These are phyloP conservation scores for Phytophthora sansomeana DNA, from an alignment of 352 stramenopile genomes.

Conservation along the genomic window DNA sequence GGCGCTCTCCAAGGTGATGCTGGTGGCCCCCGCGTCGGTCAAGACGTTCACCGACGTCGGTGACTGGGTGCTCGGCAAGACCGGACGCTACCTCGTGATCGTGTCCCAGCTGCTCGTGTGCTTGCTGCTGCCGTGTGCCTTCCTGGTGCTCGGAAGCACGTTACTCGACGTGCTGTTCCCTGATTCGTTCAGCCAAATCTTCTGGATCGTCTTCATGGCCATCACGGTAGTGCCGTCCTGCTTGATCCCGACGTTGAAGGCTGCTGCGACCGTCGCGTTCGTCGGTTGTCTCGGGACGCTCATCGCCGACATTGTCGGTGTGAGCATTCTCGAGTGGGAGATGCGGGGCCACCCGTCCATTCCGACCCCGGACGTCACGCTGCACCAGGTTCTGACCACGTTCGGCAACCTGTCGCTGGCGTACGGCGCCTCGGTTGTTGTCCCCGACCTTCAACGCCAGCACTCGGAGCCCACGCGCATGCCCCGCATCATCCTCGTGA, in stretches of 20 bases:
- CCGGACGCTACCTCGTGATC: conserved; percentile 45
- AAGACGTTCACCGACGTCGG: conserved; percentile 54
- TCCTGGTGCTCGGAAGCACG: conserved; percentile 47
- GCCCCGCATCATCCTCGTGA: conserved; percentile 50
- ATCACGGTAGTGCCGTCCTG: conserved; percentile 32
- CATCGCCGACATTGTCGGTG: conserved; percentile 33
- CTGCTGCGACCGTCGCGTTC: conserved; percentile 28
- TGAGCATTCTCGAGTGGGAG: conserved; percentile 35
- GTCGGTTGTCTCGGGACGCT: conserved; percentile 35
- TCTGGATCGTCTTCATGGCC: conserved; percentile 43
- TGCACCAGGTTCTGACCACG: conserved; percentile 39
- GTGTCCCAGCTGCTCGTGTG: conserved; percentile 38
- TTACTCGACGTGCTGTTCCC: conserved; percentile 48
- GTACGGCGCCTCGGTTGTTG: conserved; percentile 35
- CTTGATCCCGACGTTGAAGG: conserved; percentile 37
- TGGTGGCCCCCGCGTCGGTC: conserved; percentile 43
- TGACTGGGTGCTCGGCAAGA: conserved; percentile 43
- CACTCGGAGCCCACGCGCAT: conserved; percentile 50
- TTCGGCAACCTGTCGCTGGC: conserved; percentile 40
- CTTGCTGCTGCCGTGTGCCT: conserved; percentile 38
- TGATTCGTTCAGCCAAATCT: conserved; percentile 40
- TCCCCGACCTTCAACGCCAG: conserved; percentile 39
- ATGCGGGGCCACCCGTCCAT: conserved; percentile 34
- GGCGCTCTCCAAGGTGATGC: conserved; percentile 44
- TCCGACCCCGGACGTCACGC: conserved; percentile 31